phyloP scores from a whole-genome alignment of 208 protist species.

The Blastocrithidia nonstop region DNA sequence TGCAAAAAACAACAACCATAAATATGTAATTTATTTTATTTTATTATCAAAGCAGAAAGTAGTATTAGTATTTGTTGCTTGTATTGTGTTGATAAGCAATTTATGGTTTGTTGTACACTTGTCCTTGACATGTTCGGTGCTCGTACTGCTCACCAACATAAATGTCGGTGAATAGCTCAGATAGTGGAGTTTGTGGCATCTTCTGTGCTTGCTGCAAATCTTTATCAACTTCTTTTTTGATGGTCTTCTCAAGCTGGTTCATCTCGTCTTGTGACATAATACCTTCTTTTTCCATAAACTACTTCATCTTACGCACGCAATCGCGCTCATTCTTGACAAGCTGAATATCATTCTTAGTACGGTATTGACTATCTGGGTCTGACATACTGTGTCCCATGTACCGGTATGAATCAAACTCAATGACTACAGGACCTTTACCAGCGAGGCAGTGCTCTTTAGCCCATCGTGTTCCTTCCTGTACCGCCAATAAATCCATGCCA shows the following conservation, averaged over 20 bases:
- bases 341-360: conserved; percentile 91
- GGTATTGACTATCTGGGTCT: conserved; percentile 95
- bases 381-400: conserved; percentile 98
- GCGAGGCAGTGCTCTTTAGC: conserved; percentile 67
- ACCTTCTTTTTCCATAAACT: conserved; percentile 61
- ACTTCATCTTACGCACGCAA: conserved; percentile 80
- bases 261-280: conserved; percentile 92
- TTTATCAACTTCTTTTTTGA: conserved; percentile 87
- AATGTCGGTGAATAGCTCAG: conserved; percentile 86
- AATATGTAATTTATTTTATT: too few relatives aligned
- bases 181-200: conserved; percentile 25
- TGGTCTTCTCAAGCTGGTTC: conserved; percentile 77
- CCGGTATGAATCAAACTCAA: conserved; percentile 94
- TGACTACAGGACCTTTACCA: conserved; percentile 88
- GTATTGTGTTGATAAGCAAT: not conserved
- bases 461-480: conserved; percentile 84
- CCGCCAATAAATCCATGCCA: conserved; percentile 95
- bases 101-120: conserved; percentile 48
- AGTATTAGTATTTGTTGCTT: too few relatives aligned
- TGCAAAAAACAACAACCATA: too few relatives aligned
- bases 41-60: too few relatives aligned
- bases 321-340: conserved; percentile 81
- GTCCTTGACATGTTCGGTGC: conserved; percentile 69
- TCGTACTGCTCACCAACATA: conserved; percentile 73
- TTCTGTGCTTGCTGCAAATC: conserved; percentile 83